These are phyloP conservation scores for Kwoniella dendrophila DNA, from an alignment of 768 basidiomycete species.

Conservation along the genomic window DNA sequence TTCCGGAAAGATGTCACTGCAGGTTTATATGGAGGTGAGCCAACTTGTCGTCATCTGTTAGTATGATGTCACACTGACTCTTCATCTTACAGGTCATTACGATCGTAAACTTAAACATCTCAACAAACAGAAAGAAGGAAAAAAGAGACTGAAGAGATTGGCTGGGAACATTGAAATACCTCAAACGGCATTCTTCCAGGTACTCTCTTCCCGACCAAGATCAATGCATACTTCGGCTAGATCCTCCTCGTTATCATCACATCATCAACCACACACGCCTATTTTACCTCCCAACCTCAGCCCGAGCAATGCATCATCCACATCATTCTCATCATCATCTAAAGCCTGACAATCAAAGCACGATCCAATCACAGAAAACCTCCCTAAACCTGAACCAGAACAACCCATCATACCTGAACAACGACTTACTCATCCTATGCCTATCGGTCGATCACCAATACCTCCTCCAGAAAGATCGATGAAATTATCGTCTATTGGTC, in stretches of 20 bases:
- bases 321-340: background rate
- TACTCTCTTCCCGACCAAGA: conserved; percentile 61
- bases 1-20: conserved; percentile 79
- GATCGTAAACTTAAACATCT: conserved; percentile 73
- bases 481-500: conserved; percentile 10
- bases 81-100: conserved; percentile 68
- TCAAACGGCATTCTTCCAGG: conserved; percentile 92
- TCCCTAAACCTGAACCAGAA: background rate
- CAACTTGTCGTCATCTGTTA: conserved; percentile 4
- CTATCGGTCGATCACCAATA: conserved; percentile 15
- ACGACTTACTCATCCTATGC: background rate
- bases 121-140: conserved; percentile 82
- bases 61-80: conserved; percentile 6
- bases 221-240: conserved; percentile 18
- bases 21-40: conserved; percentile 81
- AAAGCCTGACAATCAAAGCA: background rate
- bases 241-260: background rate
- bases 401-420: background rate
- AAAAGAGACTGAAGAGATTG: conserved; percentile 82
- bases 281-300: background rate
- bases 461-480: conserved; percentile 17
- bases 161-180: conserved; percentile 76
- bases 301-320: background rate
- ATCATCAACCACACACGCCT: background rate
- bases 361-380: conserved; percentile 14